phyloP scores from a whole-genome alignment of 2,329 filamentous ascomycete genomes.

The Neonectria ditissima region DNA sequence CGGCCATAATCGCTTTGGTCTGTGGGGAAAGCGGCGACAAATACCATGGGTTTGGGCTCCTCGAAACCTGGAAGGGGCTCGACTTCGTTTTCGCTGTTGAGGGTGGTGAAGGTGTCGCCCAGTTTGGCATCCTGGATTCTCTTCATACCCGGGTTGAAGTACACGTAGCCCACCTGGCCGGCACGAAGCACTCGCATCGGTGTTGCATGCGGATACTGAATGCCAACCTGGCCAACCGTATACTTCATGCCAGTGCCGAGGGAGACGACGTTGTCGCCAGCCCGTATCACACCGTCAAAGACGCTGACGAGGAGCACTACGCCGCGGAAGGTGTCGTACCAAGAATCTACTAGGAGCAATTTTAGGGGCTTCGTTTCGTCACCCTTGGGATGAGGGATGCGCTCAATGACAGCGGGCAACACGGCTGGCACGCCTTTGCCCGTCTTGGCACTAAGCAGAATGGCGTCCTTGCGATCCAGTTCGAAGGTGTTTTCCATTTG shows the following conservation, averaged over 20 bases:
- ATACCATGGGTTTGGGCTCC: conserved; percentile 98
- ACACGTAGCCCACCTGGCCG: conserved; percentile 95
- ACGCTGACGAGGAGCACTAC: conserved; percentile 91
- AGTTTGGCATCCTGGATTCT: conserved; percentile 94
- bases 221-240: conserved; percentile 94
- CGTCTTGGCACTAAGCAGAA: conserved; percentile 89
- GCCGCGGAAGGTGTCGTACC: conserved; percentile 97
- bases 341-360: conserved; percentile 93
- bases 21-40: conserved; percentile 94
- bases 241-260: conserved; percentile 92
- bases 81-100: conserved; percentile 80
- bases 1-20: conserved; percentile 89
- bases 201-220: conserved; percentile 91
- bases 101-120: conserved; percentile 91
- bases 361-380: conserved; percentile 79
- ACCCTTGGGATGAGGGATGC: conserved; percentile 84
- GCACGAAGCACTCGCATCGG: conserved; percentile 84
- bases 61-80: conserved; percentile 91
- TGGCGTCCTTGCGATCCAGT: conserved; percentile 79
- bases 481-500: conserved; percentile 92
- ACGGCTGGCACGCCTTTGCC: conserved; percentile 88
- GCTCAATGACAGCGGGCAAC: conserved; percentile 85
- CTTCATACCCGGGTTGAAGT: conserved; percentile 99
- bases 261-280: conserved; percentile 88
- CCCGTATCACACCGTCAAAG: conserved; percentile 86